phyloP scores from a whole-genome alignment of 2,329 filamentous ascomycete species.

The Fusarium xyrophilum region DNA sequence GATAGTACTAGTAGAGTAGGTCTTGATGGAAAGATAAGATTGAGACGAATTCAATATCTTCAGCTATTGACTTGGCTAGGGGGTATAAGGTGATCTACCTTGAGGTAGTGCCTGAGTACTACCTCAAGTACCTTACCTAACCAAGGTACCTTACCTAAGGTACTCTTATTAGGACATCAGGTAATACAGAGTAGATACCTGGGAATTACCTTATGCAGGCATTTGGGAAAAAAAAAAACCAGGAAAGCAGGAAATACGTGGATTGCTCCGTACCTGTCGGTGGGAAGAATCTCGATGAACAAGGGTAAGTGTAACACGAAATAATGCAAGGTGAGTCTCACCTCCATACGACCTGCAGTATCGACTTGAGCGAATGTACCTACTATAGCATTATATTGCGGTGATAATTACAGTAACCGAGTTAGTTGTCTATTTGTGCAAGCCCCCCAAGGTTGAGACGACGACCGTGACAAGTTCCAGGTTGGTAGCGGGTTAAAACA shows the following conservation, averaged over 20 bases:
- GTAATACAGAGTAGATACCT: not conserved
- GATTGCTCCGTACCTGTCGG: not conserved
- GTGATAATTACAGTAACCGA: not conserved
- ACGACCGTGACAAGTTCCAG: not conserved
- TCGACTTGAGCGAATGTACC: not conserved
- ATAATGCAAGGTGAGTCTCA: not conserved
- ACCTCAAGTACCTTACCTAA: no score
- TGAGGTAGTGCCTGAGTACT: not conserved
- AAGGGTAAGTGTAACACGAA: not conserved
- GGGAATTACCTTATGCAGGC: not conserved
- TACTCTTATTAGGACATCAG: not conserved
- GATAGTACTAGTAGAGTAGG: not conserved
- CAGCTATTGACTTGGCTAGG: not conserved
- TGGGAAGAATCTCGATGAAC: constrained; percentile 20
- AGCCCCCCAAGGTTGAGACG: not conserved
- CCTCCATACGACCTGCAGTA: no score
- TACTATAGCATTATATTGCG: not conserved
- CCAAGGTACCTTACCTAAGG: no score
- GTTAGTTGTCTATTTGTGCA: not conserved
- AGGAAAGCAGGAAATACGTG: not conserved
- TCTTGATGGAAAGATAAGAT: not conserved
- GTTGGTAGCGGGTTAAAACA: not conserved
- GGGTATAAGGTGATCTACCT: not conserved
- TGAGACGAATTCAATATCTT: not conserved
- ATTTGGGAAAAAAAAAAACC: not conserved